Conservation (phyloP, 192 early-diverging fungal genomes). For the Phycomyces blakesleeanus region DNA sequence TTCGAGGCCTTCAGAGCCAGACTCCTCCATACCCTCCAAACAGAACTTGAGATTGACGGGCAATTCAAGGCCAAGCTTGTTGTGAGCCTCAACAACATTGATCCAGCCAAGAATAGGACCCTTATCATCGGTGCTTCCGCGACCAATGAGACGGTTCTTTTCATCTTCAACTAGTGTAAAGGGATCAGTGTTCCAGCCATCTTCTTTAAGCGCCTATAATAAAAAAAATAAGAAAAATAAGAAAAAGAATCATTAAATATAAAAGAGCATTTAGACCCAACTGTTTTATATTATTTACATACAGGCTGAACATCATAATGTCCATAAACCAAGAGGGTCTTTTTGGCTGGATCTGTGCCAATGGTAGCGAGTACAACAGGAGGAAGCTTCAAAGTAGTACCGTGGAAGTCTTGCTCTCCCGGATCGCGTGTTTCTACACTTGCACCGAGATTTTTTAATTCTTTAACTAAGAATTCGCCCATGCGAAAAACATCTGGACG, state of each 20-base stretch:
- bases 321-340: slow-evolving; percentile 94
- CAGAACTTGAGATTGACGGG: slow-evolving; percentile 96
- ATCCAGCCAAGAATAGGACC: slow-evolving; percentile 97
- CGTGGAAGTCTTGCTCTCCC: slow-evolving; percentile 85
- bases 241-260: too few relatives aligned
- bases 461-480: slow-evolving; percentile 79
- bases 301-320: slow-evolving; percentile 98
- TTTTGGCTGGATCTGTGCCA: slow-evolving; percentile 88
- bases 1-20: slow-evolving; percentile 91
- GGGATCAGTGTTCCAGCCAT: slow-evolving; percentile 92
- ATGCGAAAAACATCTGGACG: slow-evolving; percentile 85
- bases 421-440: slow-evolving; percentile 60
- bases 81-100: slow-evolving; percentile 92
- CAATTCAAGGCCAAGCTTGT: slow-evolving; percentile 83
- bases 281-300: too few relatives aligned
- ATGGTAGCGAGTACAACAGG: slow-evolving; percentile 90
- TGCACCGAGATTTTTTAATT: slow-evolving; percentile 72
- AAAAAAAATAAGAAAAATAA: too few relatives aligned
- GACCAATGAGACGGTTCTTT: slow-evolving; percentile 80
- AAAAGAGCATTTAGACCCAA: too few relatives aligned
- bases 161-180: slow-evolving; percentile 84
- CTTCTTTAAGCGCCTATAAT: slow-evolving; percentile 56
- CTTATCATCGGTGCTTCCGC: slow-evolving; percentile 96
- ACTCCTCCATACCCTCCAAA: slow-evolving; percentile 94
- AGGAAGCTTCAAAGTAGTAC: slow-evolving; percentile 74